Base-by-base conservation (phyloP, 192 early-diverging fungal species). In the Polychytrium aggregatum region DNA sequence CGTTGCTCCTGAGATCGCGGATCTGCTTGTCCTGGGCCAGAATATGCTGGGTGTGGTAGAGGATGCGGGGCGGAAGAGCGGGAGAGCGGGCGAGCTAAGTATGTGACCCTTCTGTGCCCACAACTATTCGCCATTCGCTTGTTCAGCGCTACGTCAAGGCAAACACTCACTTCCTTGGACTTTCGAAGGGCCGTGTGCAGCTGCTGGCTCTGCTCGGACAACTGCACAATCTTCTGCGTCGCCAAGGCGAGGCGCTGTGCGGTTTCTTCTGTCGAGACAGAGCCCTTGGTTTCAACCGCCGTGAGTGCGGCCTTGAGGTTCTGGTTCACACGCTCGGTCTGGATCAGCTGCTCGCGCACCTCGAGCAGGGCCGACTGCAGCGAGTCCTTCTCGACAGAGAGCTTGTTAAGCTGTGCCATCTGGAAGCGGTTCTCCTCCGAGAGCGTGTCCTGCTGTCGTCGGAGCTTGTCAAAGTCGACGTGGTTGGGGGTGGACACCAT, bases 341-440 rank as follows among this genome's bases (percentile, higher is more conserved):
- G 73, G 10, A 74, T 20, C 20, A 77, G 41, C 37, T 41, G 43
- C 29, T 83, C 76, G 8, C 74, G 73, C 31, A 71, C 55, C 46
- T 83, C 81, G 13, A 70, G 54, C 21, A 60, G 55, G 4, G 56
- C 37, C 38, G 50, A 56, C 13, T 81, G 66, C 22, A 83, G 55
- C 31, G 54, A 29, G 25, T 76, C 71, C 57, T 81, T 82, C 54
- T 83, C 83, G 1, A 60, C 48, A 35, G 71, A 48, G 1, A 81
- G 61, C 27, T 63, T 67, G 51, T 68, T 74, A 62, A 81, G 65
- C n/a, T 71, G 65, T n/a, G 17, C 47, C 27, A 47, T 6, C 18
- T 41, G 42, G 21, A 34, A 35, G 28, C 45, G 48, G 20, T 57
- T 40, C 48, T 65, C 53, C 31, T 43, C 50, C 10, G 41, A 45